Base-by-base conservation (phyloP, 2,329 filamentous ascomycete species). In the Thermothelomyces thermophilus region DNA sequence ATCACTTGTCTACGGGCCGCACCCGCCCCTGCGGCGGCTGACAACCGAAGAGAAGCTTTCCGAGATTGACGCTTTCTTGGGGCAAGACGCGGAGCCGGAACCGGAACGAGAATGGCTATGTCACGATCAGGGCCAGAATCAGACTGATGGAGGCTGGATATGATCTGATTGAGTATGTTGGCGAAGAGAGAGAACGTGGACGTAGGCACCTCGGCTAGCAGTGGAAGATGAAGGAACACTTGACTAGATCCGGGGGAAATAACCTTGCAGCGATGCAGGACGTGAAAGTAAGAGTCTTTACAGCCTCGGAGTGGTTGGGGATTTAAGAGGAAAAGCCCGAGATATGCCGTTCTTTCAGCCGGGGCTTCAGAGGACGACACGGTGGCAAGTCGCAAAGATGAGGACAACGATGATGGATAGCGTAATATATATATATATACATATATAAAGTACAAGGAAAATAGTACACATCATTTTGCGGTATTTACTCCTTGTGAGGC, bases 41-140 rank as follows among this genome's bases (percentile, higher is more conserved):
- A 55, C 53, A 39, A 46, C 51, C 3, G 55, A 55, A 48, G 52
- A 57, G 40, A 57, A 55, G 42, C 36, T 57, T 17, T 48, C 39
- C 3, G 55, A 55, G 50, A 53, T 55, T 24, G 55, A 57, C 30
- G 50, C 46, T 3, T 57, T 55, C 31, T 37, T 57, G 22, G 43
- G 43, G 6, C 28, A 20, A 7, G 35, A 30, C 2, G 6, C 5
- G n/a, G 31, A 13, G 3, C 6, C 11, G 35, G n/a, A n/a, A 30
- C 30, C 2, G 20, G 40, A 17, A n/a, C 14, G 3, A 10, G 13
- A 20, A 9, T 3, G n/a, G 13, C 3, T 7, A 41, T 19, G 33
- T 31, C 24, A 9, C 5, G 24, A 26, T 26, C 24, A 26, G 5
- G 5, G 24, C 9, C 9, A 5, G 9, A 26, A 9, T 9, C 24